Base-by-base conservation (phyloP, 169 alveolate genomes). In the Plasmodium chabaudi region DNA sequence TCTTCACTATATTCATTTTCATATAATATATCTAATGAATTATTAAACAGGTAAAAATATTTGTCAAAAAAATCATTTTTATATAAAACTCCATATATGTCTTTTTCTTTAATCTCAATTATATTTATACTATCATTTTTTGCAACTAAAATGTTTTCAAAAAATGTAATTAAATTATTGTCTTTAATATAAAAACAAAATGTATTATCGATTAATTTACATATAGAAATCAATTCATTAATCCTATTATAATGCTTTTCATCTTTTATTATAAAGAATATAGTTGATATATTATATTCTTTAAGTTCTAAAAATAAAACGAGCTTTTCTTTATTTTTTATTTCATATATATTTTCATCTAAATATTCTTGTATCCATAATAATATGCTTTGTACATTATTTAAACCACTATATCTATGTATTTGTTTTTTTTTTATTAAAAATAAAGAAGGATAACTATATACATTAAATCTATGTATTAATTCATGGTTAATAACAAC, bases 361-460 rank as follows among this genome's bases (percentile, higher is more conserved):
- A 86, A 27, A 19, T 59, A 34, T 57, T 57, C 17, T 46, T 86
- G 71, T 51, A 86, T 46, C 91, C 91, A 86, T 42, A 47, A 34
- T 21, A 86, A 44, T 69, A 65, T 69, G 0, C 42, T 59, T 59
- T 23, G 57, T 10, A 86, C 47, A 21, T 5, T 69, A 42, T 34
- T 63, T 1, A 55, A n/a, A 9, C 75, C 87, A 17, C 17, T 86
- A 64, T 86, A 86, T 59, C 39, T 57, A 59, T 86, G 25, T 39
- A 46, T 59, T 49, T 57, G 60, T 21, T 86, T 49, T 59, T 69
- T 69, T 25, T 60, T 57, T 9, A 86, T 69, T 75, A 86, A 56
- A 69, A 69, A 70, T 49, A 86, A 72, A 17, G 91, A 21, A 2
- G 91, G 91, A 19, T 69, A 69, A 17, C 91, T 49, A 70, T 86